These are phyloP conservation scores for Juglanconis sp. DNA, from an alignment of 2,329 filamentous ascomycete species.

Conservation along the genomic window DNA sequence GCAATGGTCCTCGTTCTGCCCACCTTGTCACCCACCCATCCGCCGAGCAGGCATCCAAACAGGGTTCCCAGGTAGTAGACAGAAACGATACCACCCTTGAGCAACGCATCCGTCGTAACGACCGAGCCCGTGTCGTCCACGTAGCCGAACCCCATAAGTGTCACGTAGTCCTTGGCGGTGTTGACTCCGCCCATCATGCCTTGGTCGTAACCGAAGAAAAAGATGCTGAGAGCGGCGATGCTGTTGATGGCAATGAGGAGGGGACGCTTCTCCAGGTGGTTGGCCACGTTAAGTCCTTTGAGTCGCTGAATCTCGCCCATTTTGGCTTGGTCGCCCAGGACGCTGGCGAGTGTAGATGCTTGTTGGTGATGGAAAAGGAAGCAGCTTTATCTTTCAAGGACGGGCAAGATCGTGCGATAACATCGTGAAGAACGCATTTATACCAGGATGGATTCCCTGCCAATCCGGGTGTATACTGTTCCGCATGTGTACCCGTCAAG, in stretches of 20 bases:
- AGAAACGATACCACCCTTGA: constrained; percentile 61
- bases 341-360: neutral
- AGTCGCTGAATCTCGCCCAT: constrained; percentile 16
- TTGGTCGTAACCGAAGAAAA: constrained; percentile 63
- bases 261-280: constrained; percentile 51
- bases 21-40: constrained; percentile 60
- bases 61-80: constrained; percentile 58
- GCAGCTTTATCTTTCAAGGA: neutral
- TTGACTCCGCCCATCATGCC: constrained; percentile 64
- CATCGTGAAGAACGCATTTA: neutral
- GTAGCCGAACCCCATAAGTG: constrained; percentile 63
- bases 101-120: constrained; percentile 55
- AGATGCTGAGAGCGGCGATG: constrained; percentile 62
- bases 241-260: constrained; percentile 61
- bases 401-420: no score
- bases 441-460: neutral
- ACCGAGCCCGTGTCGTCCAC: constrained; percentile 46
- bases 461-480: no score
- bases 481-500: neutral
- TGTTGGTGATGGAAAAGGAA: neutral
- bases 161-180: constrained; percentile 60
- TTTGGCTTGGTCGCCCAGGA: neutral
- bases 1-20: constrained; percentile 64
- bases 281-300: constrained; percentile 36
- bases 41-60: constrained; percentile 60